phyloP scores from a whole-genome alignment of 1,139 yeast species.

The Yamadazyma trypodendri region DNA sequence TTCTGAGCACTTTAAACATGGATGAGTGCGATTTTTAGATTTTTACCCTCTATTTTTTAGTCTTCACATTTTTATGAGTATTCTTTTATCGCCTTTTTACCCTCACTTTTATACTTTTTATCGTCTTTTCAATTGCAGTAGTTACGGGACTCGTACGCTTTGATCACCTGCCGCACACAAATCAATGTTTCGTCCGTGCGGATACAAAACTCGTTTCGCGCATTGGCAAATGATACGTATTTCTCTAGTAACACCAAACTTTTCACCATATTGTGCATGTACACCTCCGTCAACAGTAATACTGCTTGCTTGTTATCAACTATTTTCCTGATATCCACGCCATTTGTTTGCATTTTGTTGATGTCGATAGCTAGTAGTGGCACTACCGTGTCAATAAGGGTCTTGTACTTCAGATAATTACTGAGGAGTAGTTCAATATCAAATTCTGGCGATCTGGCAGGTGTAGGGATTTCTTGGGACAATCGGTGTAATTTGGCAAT shows the following conservation, averaged over 20 bases:
- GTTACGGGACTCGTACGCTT: neutral
- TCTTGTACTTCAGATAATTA: conserved; percentile 11
- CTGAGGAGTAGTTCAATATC: conserved; percentile 11
- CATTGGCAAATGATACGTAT: conserved; percentile 6
- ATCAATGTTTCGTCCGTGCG: neutral
- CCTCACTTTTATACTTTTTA: too few relatives aligned
- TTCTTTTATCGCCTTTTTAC: too few relatives aligned
- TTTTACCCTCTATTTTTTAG: too few relatives aligned
- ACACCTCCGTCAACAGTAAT: conserved; percentile 8
- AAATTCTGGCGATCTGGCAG: conserved; percentile 1
- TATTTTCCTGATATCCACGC: conserved; percentile 7
- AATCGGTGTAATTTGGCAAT: conserved; percentile 5
- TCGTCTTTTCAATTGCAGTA: too few relatives aligned
- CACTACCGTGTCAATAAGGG: conserved; percentile 7
- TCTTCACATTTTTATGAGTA: too few relatives aligned
- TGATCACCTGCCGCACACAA: neutral
- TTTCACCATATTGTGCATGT: conserved; percentile 8
- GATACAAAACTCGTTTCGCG: conserved; percentile 12
- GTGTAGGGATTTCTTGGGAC: conserved; percentile 1
- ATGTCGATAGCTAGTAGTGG: conserved; percentile 10
- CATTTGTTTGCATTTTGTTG: conserved; percentile 4
- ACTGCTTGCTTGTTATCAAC: conserved; percentile 6
- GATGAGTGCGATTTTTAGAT: too few relatives aligned
- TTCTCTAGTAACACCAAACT: conserved; percentile 13
- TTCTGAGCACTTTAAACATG: conserved; percentile 1